Base-by-base conservation (phyloP, 2,329 filamentous ascomycete species). In the Aspergillus amoenus region DNA sequence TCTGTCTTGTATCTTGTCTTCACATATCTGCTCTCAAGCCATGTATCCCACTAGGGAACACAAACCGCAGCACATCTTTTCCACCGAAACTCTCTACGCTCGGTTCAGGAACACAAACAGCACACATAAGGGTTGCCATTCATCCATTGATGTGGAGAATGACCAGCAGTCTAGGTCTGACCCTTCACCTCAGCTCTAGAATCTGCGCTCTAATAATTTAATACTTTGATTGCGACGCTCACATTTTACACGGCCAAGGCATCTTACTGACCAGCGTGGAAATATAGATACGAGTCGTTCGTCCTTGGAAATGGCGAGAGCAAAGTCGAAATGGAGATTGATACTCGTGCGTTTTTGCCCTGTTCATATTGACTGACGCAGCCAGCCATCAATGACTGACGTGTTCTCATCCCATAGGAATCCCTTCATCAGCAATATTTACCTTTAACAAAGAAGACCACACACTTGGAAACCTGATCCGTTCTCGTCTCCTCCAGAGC, bases 391-490 rank as follows among this genome's bases (percentile, higher is more conserved):
- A 44, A 43, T 22, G 12, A 11, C 22, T 30, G 17, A 39, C 58
- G 48, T 55, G 18, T 32, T 22, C 13, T 44, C 4, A 40, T 50
- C 37, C 41, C 22, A 17, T 58, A 94, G 92, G 91, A 70, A 92
- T 96, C 72, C 91, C 93, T 21, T 96, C 96, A 73, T 92, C 90
- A n/a, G 90, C 91, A 9, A 90, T 97, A 76, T 99, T 99, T 79
- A 87, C 91, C 58, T 87, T 99, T 77, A 91, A 91, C 77, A 97
- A 97, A 76, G 94, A 99, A 75, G 94, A 99, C 68, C 93, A 97
- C 78, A 97, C 93, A 1, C 84, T 99, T 24, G 94, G 88, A 67
- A 97, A 99, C 75, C 83, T 99, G 55, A 83, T 99, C 56, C 85
- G 89, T 47, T 88, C 91, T 69, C 90, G 93, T 68, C 88, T 99